Evolutionary conservation across 768 basidiomycete genomes (phyloP).

Genomic region (Tricholoma saponaceum): DNA sequence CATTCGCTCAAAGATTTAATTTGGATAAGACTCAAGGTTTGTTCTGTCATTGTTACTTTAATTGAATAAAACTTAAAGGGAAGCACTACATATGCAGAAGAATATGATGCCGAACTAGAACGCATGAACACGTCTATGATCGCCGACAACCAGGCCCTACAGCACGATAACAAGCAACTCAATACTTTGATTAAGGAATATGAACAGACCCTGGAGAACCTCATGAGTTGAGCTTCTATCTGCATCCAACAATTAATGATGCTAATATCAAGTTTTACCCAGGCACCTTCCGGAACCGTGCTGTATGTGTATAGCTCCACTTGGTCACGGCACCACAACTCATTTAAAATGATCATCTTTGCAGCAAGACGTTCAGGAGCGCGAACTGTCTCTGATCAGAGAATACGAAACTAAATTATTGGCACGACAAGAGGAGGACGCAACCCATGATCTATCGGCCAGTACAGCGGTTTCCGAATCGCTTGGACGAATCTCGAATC

Average conservation of each 20-base stretch:
- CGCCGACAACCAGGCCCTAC: constrained; percentile 78
- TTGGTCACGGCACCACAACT: constrained; percentile 1
- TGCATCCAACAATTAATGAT: not conserved
- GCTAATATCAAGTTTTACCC: not conserved
- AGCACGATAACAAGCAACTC: constrained; percentile 96
- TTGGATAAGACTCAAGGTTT: constrained; percentile 81
- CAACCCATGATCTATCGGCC: constrained; percentile 52
- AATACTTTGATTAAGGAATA: constrained; percentile 91
- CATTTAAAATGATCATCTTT: constrained; percentile 5
- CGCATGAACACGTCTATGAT: constrained; percentile 78
- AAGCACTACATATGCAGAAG: constrained; percentile 48
- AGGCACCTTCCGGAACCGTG: constrained; percentile 78
- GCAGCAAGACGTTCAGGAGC: constrained; percentile 90
- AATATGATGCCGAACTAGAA: constrained; percentile 86
- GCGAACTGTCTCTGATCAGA: constrained; percentile 82
- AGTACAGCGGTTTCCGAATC: constrained; percentile 65
- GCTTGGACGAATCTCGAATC: constrained; percentile 63
- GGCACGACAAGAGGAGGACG: constrained; percentile 64
- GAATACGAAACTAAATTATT: constrained; percentile 90
- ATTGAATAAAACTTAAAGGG: not conserved
- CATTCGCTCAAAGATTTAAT: constrained; percentile 63
- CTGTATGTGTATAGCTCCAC: constrained; percentile 51
- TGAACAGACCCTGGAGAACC: constrained; percentile 90
- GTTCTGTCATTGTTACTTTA: constrained; percentile 10
- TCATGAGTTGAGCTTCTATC: constrained; percentile 63